Evolutionary conservation across 1,284 basidiomycete species (phyloP).

Genomic region (Athelia sp.): DNA sequence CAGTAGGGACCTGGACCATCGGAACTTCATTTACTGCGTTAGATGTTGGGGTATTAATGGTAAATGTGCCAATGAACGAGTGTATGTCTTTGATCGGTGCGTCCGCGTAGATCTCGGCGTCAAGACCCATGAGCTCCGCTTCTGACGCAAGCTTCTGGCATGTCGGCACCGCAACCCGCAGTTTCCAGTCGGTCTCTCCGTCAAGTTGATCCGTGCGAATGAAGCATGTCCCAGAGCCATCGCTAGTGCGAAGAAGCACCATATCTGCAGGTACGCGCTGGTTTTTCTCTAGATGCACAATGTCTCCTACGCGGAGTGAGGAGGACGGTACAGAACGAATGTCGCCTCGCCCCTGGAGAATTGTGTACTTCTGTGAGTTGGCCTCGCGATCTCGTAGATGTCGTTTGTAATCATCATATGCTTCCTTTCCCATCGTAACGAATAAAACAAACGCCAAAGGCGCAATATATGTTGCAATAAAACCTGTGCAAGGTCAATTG

Average conservation of each 20-base stretch:
- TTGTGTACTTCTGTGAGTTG: slow-evolving; percentile 89
- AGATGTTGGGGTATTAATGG: slow-evolving; percentile 52
- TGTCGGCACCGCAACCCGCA: slow-evolving; percentile 83
- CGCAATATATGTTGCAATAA: slow-evolving; percentile 94
- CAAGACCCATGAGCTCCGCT: slow-evolving; percentile 63
- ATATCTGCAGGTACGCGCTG: slow-evolving; percentile 96
- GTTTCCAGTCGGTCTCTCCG: slow-evolving; percentile 99
- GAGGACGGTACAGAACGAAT: slow-evolving; percentile 85
- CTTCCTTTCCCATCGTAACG: slow-evolving; percentile 98
- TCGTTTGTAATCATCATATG: slow-evolving; percentile 95
- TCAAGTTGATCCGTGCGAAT: slow-evolving; percentile 98
- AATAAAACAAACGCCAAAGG: slow-evolving; percentile 92
- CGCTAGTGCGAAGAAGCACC: slow-evolving; percentile 85
- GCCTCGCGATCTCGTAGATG: slow-evolving; percentile 90
- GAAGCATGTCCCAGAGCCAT: slow-evolving; percentile 90
- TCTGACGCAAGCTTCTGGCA: slow-evolving; percentile 75
- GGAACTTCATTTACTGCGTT: slow-evolving; percentile 50
- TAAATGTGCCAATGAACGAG: slow-evolving; percentile 91
- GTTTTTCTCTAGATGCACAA: slow-evolving; percentile 93
- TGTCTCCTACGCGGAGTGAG: slow-evolving; percentile 85
- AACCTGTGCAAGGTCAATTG: slow-evolving; percentile 48
- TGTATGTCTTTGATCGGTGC: slow-evolving; percentile 97
- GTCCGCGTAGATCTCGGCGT: slow-evolving; percentile 88
- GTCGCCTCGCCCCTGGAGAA: slow-evolving; percentile 49
- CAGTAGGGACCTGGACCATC: slow-evolving; percentile 52